Conservation (phyloP, 371 early-diverging fungal species). For the Mortierella sp. region DNA sequence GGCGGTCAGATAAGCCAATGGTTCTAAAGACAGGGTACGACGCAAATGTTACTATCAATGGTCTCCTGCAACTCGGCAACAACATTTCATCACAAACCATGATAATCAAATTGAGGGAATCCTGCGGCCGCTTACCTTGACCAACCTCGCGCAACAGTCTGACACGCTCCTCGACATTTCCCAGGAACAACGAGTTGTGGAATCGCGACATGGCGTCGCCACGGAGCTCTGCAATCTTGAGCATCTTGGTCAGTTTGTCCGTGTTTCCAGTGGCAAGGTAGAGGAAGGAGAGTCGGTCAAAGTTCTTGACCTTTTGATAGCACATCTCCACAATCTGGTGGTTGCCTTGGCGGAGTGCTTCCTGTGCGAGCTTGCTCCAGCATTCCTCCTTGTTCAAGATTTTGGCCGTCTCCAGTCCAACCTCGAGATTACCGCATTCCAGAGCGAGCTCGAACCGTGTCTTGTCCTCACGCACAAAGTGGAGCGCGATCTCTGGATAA, state of each 20-base stretch:
- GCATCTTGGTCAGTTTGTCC: constrained; percentile 91
- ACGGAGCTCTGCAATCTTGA: constrained; percentile 88
- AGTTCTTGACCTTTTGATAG: constrained; percentile 90
- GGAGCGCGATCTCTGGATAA: constrained; percentile 97
- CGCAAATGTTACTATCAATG: not conserved
- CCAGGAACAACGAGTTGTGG: constrained; percentile 90
- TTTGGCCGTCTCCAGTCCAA: constrained; percentile 93
- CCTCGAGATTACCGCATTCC: constrained; percentile 95
- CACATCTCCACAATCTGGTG: constrained; percentile 88
- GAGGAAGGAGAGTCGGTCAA: constrained; percentile 92
- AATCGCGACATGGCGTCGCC: constrained; percentile 86
- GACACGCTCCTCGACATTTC: constrained; percentile 88
- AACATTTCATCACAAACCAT: too few species aligned
- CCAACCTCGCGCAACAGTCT: constrained; percentile 83
- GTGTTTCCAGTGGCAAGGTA: constrained; percentile 91
- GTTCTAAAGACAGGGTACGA: constrained; percentile 54
- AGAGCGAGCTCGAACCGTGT: constrained; percentile 97
- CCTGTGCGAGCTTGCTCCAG: constrained; percentile 88
- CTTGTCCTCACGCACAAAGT: constrained; percentile 96
- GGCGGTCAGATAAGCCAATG: constrained; percentile 93
- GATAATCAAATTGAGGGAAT: too few species aligned
- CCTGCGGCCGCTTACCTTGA: constrained; percentile 77
- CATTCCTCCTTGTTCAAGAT: constrained; percentile 85
- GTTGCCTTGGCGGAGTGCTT: constrained; percentile 92
- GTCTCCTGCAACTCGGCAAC: too few species aligned